Evolutionary conservation across 495 filamentous ascomycete species (phyloP), one percentile per base, ranked within the genome.

Genomic region (Trichoderma virens): DNA sequence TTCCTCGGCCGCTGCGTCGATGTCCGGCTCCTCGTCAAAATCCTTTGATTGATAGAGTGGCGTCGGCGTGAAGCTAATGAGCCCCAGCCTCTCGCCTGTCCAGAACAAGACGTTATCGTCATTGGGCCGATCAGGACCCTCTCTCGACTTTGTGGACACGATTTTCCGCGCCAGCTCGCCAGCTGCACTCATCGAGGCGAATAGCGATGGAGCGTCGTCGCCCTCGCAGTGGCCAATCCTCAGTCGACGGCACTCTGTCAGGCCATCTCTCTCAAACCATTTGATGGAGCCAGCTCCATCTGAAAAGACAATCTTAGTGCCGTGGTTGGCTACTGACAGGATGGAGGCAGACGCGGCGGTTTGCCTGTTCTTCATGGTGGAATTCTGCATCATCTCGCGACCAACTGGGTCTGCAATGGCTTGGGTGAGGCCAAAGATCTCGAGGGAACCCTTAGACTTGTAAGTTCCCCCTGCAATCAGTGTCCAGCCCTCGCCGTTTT

Each of bases 401-500:
- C 70, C 65, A 65, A 70, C 67, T 27, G 64, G 47, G 31, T 61
- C 68, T 28, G 65, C 61, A 11, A 41, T 51, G 11, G 62, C 56
- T 7, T 73, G 75, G 65, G 72, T 71, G 11, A 94, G 74, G 60
- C 85, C 85, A 73, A 96, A 96, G n/a, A 96, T 76, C 70, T 98
- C 93, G 11, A 98, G 79, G 0, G 90, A 92, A 6, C 93, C 93
- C 70, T 93, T 89, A 23, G 90, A 91, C 65, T 95, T 95, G 75
- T 98, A 98, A 72, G 96, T 92, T n/a, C 92, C 93, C 64, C 89
- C 90, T 20, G 92, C 92, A 38, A 93, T 84, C 45, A 98, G 75
- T 5, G 85, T 89, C 62, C 85, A 79, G 13, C 82, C 80, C 2
- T 82, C 80, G 9, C 76, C 77, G 7, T 68, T 65, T 38, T 51